These are phyloP conservation scores for Penicillium freii DNA, from an alignment of 2,329 filamentous ascomycete genomes.

Conservation along the genomic window DNA sequence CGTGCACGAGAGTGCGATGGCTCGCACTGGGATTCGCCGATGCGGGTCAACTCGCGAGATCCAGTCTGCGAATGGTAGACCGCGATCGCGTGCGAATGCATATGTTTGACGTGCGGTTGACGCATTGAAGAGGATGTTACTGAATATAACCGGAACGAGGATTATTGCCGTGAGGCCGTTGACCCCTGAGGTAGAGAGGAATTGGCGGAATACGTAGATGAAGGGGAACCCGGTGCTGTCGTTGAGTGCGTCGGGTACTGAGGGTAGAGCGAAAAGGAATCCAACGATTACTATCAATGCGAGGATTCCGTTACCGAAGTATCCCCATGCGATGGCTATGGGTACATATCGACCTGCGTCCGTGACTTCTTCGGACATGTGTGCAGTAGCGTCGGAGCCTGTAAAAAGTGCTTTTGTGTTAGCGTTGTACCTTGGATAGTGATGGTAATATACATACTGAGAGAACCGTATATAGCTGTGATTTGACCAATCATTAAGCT, in stretches of 20 bases:
- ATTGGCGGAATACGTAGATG: conserved; percentile 47
- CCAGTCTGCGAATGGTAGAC: conserved; percentile 43
- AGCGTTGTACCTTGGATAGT: not conserved
- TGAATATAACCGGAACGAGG: conserved; percentile 39
- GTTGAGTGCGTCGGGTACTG: conserved; percentile 36
- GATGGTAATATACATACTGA: conserved; percentile 19
- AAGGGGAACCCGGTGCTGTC: conserved; percentile 47
- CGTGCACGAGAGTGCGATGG: conserved; percentile 33
- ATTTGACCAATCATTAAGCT: conserved; percentile 41
- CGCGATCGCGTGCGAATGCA: conserved; percentile 46
- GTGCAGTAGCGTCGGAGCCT: conserved; percentile 33
- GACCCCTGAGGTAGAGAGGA: conserved; percentile 25
- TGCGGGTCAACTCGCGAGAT: conserved; percentile 38
- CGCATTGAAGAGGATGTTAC: conserved; percentile 41
- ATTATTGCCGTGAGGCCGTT: conserved; percentile 43
- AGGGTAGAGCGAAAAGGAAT: conserved; percentile 41
- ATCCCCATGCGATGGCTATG: conserved; percentile 46
- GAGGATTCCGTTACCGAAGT: conserved; percentile 46
- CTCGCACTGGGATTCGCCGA: conserved; percentile 45
- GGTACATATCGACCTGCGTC: conserved; percentile 48
- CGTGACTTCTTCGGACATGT: conserved; percentile 51
- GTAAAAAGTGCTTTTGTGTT: conserved; percentile 9
- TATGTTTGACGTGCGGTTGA: conserved; percentile 43
- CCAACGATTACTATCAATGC: conserved; percentile 48
- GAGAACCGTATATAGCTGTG: conserved; percentile 30